A percentile compares a stretch with the other conserved stretches of the same genome.
phyloP scores from a whole-genome alignment of 768 basidiomycete species.

The Trametes cingulata region DNA sequence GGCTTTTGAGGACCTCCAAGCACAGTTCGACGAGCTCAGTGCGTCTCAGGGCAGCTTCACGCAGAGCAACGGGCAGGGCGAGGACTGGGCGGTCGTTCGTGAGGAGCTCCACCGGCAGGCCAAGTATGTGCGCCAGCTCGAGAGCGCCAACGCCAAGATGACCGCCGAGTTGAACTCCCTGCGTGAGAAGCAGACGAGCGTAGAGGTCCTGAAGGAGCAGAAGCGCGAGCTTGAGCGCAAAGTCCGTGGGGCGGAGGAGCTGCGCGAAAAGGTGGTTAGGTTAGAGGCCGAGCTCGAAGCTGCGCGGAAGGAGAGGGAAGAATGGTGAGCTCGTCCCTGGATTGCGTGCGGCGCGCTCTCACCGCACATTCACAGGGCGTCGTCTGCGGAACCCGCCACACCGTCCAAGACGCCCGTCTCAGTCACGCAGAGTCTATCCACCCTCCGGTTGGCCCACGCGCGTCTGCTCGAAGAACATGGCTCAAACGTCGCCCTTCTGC shows the following conservation, averaged over 20 bases:
- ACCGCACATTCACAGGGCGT: constrained; percentile 37
- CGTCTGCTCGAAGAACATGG: constrained; percentile 70
- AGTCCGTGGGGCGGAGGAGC: constrained; percentile 48
- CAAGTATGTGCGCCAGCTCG: constrained; percentile 57
- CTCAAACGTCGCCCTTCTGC: constrained; percentile 51
- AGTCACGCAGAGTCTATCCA: constrained; percentile 57
- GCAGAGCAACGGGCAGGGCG: constrained; percentile 42
- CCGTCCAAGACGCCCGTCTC: constrained; percentile 53
- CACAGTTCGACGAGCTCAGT: constrained; percentile 48
- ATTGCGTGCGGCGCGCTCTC: background rate
- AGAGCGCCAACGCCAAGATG: constrained; percentile 58
- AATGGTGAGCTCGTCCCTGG: constrained; percentile 45
- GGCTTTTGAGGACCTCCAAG: constrained; percentile 47
- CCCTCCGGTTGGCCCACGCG: constrained; percentile 62
- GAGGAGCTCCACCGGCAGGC: constrained; percentile 72
- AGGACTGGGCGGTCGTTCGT: constrained; percentile 61
- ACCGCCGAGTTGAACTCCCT: constrained; percentile 53
- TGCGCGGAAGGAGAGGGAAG: constrained; percentile 54
- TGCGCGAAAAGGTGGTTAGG: constrained; percentile 54
- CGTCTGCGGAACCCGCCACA: constrained; percentile 35
- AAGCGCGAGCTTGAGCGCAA: constrained; percentile 63
- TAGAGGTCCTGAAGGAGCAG: constrained; percentile 76
- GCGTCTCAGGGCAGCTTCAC: constrained; percentile 34
- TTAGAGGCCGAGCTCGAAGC: constrained; percentile 70
- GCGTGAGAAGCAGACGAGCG: constrained; percentile 54